A percentile compares a stretch with the other conserved stretches of the same genome.
These are phyloP conservation scores for Beverwykella pulmonaria DNA, from an alignment of 495 filamentous ascomycete genomes.

Conservation along the genomic window DNA sequence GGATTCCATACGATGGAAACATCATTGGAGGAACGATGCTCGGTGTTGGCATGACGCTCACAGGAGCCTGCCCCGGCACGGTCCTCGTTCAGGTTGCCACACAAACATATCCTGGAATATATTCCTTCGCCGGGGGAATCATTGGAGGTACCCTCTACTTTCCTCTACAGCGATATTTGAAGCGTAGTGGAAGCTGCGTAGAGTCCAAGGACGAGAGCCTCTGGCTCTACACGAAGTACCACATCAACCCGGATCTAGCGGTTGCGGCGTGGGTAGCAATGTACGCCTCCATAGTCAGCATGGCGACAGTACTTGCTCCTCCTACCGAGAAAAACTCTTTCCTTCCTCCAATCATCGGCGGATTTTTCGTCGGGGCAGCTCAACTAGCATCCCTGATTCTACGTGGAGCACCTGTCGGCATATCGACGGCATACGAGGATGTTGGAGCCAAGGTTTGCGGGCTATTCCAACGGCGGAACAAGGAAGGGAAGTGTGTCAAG, in stretches of 20 bases:
- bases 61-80: conserved; percentile 29
- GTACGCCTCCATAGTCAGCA: conserved; percentile 3
- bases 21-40: conserved; percentile 30
- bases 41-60: conserved; percentile 31
- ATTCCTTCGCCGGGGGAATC: conserved; percentile 15
- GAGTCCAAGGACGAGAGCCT: neutral
- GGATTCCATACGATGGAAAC: conserved; percentile 25
- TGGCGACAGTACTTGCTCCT: conserved; percentile 11
- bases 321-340: neutral
- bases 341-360: conserved; percentile 22
- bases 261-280: conserved; percentile 9
- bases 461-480: conserved; percentile 9
- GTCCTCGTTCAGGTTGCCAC: conserved; percentile 29
- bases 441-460: conserved; percentile 15
- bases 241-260: conserved; percentile 12
- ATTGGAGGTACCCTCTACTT: conserved; percentile 22
- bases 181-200: neutral
- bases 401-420: conserved; percentile 22
- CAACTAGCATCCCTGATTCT: conserved; percentile 22
- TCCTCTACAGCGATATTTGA: conserved; percentile 4
- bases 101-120: conserved; percentile 20
- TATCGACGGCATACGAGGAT: conserved; percentile 30
- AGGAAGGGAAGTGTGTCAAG: neutral
- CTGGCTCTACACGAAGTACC: conserved; percentile 8
- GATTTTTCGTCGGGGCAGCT: conserved; percentile 16